Percentiles rank a stretch among this genome's conserved stretches.
Evolutionary conservation across 441 rosid species (phyloP).

Genomic region (Breynia disticha): DNA sequence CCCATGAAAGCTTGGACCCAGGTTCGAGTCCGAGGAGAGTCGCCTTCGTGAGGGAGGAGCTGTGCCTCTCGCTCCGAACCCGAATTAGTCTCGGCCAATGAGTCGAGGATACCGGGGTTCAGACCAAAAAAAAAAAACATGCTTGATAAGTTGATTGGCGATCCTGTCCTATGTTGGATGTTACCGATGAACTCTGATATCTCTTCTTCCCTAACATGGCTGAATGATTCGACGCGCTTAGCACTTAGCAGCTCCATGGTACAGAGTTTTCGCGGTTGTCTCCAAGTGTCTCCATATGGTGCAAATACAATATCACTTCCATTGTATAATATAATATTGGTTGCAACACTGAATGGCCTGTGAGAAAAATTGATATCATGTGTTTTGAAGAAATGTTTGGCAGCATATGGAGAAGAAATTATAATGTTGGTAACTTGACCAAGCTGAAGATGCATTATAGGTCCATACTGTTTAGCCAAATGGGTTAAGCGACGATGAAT

Average conservation of each 20-base stretch:
- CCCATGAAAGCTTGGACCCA: no score
- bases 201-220: conserved; percentile 19
- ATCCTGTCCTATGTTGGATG: no score
- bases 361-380: conserved; percentile 13
- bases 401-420: conserved; percentile 17
- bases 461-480: conserved; percentile 17
- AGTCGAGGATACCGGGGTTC: no score
- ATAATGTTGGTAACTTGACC: conserved; percentile 16
- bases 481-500: conserved; percentile 16
- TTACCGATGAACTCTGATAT: not conserved
- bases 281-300: conserved; percentile 15
- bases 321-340: not conserved
- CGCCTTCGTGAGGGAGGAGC: no score
- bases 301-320: conserved; percentile 3
- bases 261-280: conserved; percentile 14
- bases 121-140: no score
- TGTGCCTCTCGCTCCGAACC: no score
- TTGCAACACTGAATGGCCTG: conserved; percentile 5
- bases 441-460: conserved; percentile 21
- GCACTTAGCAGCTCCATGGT: not conserved
- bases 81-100: no score
- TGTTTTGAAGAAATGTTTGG: conserved; percentile 18
- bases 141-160: conserved; percentile 8
- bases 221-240: conserved; percentile 15
- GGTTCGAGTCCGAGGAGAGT: no score